Evolutionary conservation across 2,329 filamentous ascomycete genomes (phyloP).

Genomic region (Alternaria rosae): DNA sequence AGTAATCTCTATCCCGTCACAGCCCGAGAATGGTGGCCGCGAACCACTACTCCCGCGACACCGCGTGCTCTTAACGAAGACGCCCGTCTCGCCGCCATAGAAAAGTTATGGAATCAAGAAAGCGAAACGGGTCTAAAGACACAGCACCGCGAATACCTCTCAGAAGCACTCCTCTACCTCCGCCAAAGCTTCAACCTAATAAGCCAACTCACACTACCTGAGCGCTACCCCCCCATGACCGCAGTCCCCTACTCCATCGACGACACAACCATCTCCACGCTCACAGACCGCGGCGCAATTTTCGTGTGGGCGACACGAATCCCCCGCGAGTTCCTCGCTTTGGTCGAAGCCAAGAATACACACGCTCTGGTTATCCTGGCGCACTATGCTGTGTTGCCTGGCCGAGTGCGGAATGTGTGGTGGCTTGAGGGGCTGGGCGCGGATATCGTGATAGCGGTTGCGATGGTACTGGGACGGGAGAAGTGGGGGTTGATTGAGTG

Average conservation of each 20-base stretch:
- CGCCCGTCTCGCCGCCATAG: conserved; percentile 30
- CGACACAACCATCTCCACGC: conserved; percentile 33
- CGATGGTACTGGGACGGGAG: conserved; percentile 41
- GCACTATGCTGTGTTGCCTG: conserved; percentile 49
- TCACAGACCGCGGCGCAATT: conserved; percentile 45
- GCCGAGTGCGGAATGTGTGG: conserved; percentile 44
- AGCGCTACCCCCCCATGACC: conserved; percentile 32
- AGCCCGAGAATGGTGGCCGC: conserved; percentile 46
- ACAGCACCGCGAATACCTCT: conserved; percentile 27
- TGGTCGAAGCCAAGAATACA: conserved; percentile 40
- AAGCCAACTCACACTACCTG: conserved; percentile 38
- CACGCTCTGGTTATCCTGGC: conserved; percentile 49
- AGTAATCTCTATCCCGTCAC: conserved; percentile 38
- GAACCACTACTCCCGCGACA: conserved; percentile 28
- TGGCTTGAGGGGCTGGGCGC: conserved; percentile 46
- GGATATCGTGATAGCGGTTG: conserved; percentile 43
- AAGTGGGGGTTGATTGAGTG: conserved; percentile 42
- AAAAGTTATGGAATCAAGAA: conserved; percentile 32
- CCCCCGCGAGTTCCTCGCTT: conserved; percentile 37
- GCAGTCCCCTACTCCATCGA: conserved; percentile 41
- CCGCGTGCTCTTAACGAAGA: conserved; percentile 40
- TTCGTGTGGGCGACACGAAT: conserved; percentile 43
- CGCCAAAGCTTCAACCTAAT: conserved; percentile 42
- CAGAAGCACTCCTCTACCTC: conserved; percentile 34
- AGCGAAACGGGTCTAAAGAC: conserved; percentile 16